Evolutionary conservation across 2,329 filamentous ascomycete species (phyloP).

Genomic region (Claviceps sp.): DNA sequence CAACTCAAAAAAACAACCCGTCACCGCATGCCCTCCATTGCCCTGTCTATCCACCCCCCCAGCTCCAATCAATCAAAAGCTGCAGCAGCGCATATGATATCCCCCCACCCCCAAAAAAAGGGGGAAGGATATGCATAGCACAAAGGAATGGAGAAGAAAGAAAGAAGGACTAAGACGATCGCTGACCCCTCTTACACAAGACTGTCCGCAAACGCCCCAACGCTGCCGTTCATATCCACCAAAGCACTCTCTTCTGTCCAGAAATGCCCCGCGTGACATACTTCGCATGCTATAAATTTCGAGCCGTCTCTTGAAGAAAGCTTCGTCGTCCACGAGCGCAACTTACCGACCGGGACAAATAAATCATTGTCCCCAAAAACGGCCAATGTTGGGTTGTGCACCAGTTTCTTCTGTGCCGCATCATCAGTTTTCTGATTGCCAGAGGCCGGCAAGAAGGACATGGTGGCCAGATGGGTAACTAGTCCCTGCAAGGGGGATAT

Average conservation of each 20-base stretch:
- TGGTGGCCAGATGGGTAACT: slow-evolving; percentile 47
- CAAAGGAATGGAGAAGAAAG: not conserved
- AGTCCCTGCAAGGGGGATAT: slow-evolving; percentile 54
- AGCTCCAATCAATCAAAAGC: too few relatives aligned
- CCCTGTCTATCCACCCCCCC: too few relatives aligned
- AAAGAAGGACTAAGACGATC: not conserved
- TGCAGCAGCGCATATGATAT: too few relatives aligned
- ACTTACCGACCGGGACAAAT: slow-evolving; percentile 54
- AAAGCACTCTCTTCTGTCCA: slow-evolving; percentile 44
- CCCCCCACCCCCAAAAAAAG: too few relatives aligned
- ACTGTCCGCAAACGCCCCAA: slow-evolving; percentile 15
- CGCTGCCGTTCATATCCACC: slow-evolving; percentile 13
- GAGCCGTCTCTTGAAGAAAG: slow-evolving; percentile 32
- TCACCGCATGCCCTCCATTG: too few relatives aligned
- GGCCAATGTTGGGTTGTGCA: slow-evolving; percentile 47
- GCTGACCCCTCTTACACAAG: slow-evolving; percentile 1
- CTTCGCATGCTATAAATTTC: slow-evolving; percentile 32
- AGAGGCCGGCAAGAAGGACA: slow-evolving; percentile 35
- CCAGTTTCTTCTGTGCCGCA: slow-evolving; percentile 40
- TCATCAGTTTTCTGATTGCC: slow-evolving; percentile 13
- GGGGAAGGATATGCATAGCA: too few relatives aligned
- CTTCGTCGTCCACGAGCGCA: slow-evolving; percentile 51
- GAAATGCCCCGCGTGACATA: slow-evolving; percentile 46
- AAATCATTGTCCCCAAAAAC: slow-evolving; percentile 64
- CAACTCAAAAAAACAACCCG: too few relatives aligned